Base-by-base conservation (phyloP, 78 protist genomes). In the slime mould (Dictyostelium discoideum) region DNA sequence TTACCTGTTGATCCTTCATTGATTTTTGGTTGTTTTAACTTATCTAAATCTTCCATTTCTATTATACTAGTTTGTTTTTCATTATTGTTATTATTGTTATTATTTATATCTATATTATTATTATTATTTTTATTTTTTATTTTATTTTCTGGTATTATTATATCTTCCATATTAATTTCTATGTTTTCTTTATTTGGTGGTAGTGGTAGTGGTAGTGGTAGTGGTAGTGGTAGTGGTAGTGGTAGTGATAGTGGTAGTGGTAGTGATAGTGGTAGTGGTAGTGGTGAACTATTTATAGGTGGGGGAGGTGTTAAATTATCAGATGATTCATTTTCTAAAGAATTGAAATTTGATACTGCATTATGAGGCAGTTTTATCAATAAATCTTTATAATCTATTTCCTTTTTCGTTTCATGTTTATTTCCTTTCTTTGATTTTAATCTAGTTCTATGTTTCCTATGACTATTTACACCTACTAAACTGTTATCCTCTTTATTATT, bases 311-410 rank as follows among this genome's bases (percentile, higher is more conserved):
- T 65, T 22, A 65, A 24, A 65, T 65, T 72, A 78, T 78, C 84
- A 22, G 74, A 24, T 24, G 74, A 65, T 22, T 78, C 84, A 18
- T 78, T 42, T 42, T 78, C 84, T 8, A 78, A 24, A 39, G 84
- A 78, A 9, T 78, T 78, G 26, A 78, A 78, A 78, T 78, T 78
- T 42, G 84, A 78, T 39, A 78, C 57, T 78, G 84, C 60, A 78
- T 78, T 78, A n/a, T 37, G 48, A 39, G 84, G 65, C n/a, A 78
- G 22, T 8, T 78, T 78, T 18, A 20, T 40, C 20, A 78, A 14
- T 42, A 78, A 78, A 78, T 78, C 84, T 78, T 78, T 78, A n/a
- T 16, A 42, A 40, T 42, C 48, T 26, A 37, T 40, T 26, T 78
- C 84, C 7, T 78, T 14, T 78, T 39, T 78, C 60, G 42, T n/a